Evolutionary conservation across 805 yeast genomes (phyloP), one percentile per base, ranked within the genome.

Genomic region (Sungouiella thailandica): DNA sequence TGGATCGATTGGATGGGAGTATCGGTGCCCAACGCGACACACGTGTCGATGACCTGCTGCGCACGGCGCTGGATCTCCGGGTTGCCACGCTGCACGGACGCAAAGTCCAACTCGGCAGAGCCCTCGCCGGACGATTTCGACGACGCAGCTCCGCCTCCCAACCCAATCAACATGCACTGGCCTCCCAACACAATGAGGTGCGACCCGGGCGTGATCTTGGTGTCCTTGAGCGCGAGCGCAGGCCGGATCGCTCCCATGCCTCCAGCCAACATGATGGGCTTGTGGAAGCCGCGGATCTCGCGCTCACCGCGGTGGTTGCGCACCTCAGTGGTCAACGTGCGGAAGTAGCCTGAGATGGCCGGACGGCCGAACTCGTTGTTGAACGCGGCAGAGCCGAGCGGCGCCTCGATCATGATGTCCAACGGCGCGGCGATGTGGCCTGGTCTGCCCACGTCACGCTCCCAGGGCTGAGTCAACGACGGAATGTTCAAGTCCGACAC

Each of bases 61-160:
- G 97, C 96, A 58, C 99, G 83, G 67, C 98, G 85, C 68, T 93
- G 96, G 83, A 93, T 89, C 66, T 93, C 99, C 13, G 99, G 97
- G 65, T 93, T 93, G 37, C 97, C 98, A 70, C 99, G 82, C 70
- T 93, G 99, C 25, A 93, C 99, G 13, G 97, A 89, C 9, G 98
- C 98, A 65, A 88, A 93, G 70, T 93, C 99, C 52, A 93, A 76
- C 46, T 82, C 95, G 19, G 95, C 97, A 25, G 95, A 84, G 33
- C 93, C 96, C 58, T 86, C 96, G 50, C 97, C 96, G 16, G 96
- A 84, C n/a, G 95, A 78, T 32, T 89, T 78, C 10, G 96, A 85
- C 2, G 98, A 93, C 5, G 98, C 98, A 26, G 99, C 99, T 65
- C 99, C 99, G 53, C 99, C 99, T 56, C 99, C 99, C 38, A 93